Evolutionary conservation across 768 basidiomycete genomes (phyloP), one percentile per base, ranked within the genome.

Genomic region (Rhizopogon vesiculosus): DNA sequence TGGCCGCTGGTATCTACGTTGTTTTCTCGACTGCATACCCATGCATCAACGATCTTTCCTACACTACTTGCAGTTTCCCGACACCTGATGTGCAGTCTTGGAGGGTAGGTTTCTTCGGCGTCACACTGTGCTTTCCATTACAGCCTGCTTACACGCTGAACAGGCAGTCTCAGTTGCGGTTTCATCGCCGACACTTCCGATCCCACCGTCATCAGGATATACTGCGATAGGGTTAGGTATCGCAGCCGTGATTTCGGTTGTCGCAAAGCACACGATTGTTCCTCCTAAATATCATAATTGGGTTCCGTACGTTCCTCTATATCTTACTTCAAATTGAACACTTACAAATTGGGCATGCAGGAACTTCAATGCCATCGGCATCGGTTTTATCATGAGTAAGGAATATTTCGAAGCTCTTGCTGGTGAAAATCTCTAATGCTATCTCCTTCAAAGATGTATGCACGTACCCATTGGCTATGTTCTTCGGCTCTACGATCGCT

Each of bases 21-120:
- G 73, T 86, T 44, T 86, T 86, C 75, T 80, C 79, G 49, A 82
- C 78, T 56, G 81, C 83, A 13, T 74, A 79, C 15, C 82, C 84
- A 35, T 87, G 83, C 62, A 87, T 87, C 65, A 70, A 68, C 7
- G 40, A 60, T 42, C 42, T 59, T 2, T 22, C 33, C 5, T 64
- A 59, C 38, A 43, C 56, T 9, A 58, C 59, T 3, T 65, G 63
- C 35, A 58, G 55, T 48, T 68, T 64, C 40, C 66, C 66, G 16
- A 59, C 54, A 13, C 60, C 62, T 18, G 62, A 66, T 39, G 64
- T 68, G 3, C 65, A 67, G 25, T 56, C 66, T 28, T 68, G 60
- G 64, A 49, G 58, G 42, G 62, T 68, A 28, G 25, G 63, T 55
- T 9, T 18, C 8, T 8, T 22, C 4, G 29, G 15, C 5, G 3